phyloP scores from a whole-genome alignment of 164 flowering plant species.

The Dillenia suffruticosa region DNA sequence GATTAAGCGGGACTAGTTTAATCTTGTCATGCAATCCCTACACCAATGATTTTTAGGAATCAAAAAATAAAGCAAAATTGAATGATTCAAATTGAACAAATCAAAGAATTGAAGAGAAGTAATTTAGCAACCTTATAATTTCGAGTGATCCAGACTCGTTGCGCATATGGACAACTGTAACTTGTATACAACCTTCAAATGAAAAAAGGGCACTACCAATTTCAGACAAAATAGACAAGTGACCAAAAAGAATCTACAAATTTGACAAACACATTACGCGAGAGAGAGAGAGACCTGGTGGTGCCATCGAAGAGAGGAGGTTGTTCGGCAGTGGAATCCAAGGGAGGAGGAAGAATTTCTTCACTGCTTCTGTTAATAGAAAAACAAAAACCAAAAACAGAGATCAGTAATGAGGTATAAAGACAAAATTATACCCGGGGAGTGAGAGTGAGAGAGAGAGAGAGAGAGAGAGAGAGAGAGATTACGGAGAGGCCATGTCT shows the following conservation, averaged over 20 bases:
- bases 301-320: conserved; percentile 65
- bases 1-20: conserved; percentile 49
- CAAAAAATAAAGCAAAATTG: too few relatives aligned
- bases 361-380: conserved; percentile 16
- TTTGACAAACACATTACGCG: neutral
- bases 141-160: conserved; percentile 63
- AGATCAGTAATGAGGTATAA: too few relatives aligned
- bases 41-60: neutral
- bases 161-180: conserved; percentile 62
- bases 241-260: neutral
- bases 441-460: too few relatives aligned
- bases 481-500: too few relatives aligned
- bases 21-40: conserved; percentile 70
- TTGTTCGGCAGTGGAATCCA: conserved; percentile 54
- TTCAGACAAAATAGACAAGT: neutral
- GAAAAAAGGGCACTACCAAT: neutral
- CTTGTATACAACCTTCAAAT: conserved; percentile 49
- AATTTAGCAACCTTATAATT: conserved; percentile 32
- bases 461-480: too few relatives aligned
- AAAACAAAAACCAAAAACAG: neutral
- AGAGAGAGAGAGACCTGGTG: conserved; percentile 34
- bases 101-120: neutral
- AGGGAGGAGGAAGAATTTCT: conserved; percentile 49
- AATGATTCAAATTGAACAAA: neutral
- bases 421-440: too few relatives aligned